Percentiles rank a stretch among this genome's conserved stretches.
Evolutionary conservation across 345 rosid species (phyloP).

Genomic region (Ricinus communis): DNA sequence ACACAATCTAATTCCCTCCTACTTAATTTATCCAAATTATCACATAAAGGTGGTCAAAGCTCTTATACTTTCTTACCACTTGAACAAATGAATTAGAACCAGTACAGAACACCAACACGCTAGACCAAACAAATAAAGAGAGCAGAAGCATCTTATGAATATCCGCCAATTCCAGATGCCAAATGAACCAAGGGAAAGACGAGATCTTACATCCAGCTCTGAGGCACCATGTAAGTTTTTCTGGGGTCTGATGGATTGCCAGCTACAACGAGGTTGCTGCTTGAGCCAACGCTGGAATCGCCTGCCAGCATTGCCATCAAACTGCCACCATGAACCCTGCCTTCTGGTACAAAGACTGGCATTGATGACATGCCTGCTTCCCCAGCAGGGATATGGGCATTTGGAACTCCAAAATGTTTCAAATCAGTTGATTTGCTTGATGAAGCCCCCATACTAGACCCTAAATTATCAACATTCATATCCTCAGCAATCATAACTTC

Average conservation of each 20-base stretch:
- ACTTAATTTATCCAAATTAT: slow-evolving; percentile 25
- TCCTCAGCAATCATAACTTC: slow-evolving; percentile 46
- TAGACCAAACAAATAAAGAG: slow-evolving; percentile 16
- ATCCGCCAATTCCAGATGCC: slow-evolving; percentile 9
- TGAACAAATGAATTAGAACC: slow-evolving; percentile 25
- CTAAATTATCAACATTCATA: slow-evolving; percentile 55
- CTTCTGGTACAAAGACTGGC: slow-evolving; percentile 62
- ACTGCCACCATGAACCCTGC: slow-evolving; percentile 96
- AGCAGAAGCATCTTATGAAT: slow-evolving; percentile 10
- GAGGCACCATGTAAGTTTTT: slow-evolving; percentile 28
- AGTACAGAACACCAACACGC: slow-evolving; percentile 21
- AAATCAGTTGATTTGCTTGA: slow-evolving; percentile 35
- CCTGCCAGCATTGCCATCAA: slow-evolving; percentile 68
- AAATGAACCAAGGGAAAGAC: slow-evolving; percentile 15
- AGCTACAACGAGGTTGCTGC: slow-evolving; percentile 21
- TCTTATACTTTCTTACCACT: slow-evolving; percentile 9
- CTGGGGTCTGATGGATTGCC: slow-evolving; percentile 27
- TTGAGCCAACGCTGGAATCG: slow-evolving; percentile 44
- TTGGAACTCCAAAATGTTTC: slow-evolving; percentile 34
- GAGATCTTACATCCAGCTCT: slow-evolving; percentile 51
- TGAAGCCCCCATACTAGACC: slow-evolving; percentile 33
- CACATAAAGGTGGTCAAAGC: slow-evolving; percentile 7
- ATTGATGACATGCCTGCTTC: slow-evolving; percentile 31
- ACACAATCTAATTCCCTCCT: slow-evolving; percentile 31
- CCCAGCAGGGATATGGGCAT: slow-evolving; percentile 15